These are phyloP conservation scores for Ilex aquifolium DNA, from an alignment of 257 asterid species.

Conservation along the genomic window DNA sequence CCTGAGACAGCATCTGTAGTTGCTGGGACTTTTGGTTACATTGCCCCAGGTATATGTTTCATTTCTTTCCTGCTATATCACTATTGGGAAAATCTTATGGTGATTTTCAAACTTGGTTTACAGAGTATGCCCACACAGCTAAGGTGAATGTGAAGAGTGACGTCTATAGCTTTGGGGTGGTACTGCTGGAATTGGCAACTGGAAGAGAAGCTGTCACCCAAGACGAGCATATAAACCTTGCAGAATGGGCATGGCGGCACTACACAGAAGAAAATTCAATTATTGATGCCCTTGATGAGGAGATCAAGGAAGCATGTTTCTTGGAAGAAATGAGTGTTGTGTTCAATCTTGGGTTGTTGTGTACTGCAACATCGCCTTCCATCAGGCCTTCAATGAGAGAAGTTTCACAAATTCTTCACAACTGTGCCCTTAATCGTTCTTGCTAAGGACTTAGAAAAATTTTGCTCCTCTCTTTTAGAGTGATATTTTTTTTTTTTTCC, in stretches of 20 bases:
- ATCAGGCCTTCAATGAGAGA: conserved; percentile 35
- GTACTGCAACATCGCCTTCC: conserved; percentile 24
- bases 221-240: conserved; percentile 31
- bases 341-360: conserved; percentile 27
- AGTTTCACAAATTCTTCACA: conserved; percentile 28
- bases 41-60: conserved; percentile 42
- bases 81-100: neutral
- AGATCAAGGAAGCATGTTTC: conserved; percentile 17
- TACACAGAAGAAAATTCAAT: conserved; percentile 11
- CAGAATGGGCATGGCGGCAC: conserved; percentile 21
- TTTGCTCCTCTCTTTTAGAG: too few relatives aligned
- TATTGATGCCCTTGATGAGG: conserved; percentile 21
- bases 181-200: conserved; percentile 30
- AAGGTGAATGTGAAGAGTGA: conserved; percentile 29
- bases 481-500: too few relatives aligned
- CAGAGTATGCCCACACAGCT: conserved; percentile 31
- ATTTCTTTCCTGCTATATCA: neutral
- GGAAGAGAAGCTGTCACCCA: conserved; percentile 25
- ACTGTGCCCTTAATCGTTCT: too few relatives aligned
- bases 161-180: conserved; percentile 24
- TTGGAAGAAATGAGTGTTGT: conserved; percentile 24
- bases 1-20: neutral
- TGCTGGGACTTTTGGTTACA: conserved; percentile 57
- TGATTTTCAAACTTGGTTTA: neutral
- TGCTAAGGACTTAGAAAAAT: too few relatives aligned